Base-by-base conservation (phyloP, 2,329 filamentous ascomycete genomes). In the Sporothrix sp. region DNA sequence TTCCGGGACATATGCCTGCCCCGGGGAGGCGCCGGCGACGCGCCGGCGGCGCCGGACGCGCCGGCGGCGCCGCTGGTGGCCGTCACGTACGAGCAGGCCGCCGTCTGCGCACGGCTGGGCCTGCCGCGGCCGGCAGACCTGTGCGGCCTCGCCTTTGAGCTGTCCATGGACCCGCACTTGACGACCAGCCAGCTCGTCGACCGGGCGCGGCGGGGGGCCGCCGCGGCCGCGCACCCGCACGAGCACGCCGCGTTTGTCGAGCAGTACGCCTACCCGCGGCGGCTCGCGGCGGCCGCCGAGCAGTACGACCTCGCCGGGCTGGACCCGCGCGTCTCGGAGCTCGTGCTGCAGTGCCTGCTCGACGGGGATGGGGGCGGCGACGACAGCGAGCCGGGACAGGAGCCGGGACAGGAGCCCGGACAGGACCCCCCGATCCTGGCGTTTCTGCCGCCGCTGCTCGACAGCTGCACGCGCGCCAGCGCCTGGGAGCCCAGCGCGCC, bases 1-100 rank as follows among this genome's bases (percentile, higher is more conserved):
- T 75, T 95, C 27, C 72, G 75, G 51, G 83, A 87, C 43, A 64
- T 91, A 1, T 71, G 78, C 30, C 9, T 45, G 30, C 43, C 30
- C 9, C 32, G 20, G 11, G 20, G 20, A 18, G 43, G 32, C 7
- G 30, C 16, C 9, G 40, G 16, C 27, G 18, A 38, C 10, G 2
- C 18, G 9, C 10, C 3, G 20, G 33, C 7, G 40, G 25, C 13
- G 18, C 27, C 36, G 39, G 30, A 25, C n/a, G 30, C 18, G 25
- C 30, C 20, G 25, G 9, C 9, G 20, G 23, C 16, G 9, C 42
- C 28, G 27, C 36, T 49, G 2, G 21, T 49, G 1, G 36, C 23
- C 4, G 13, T 21, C 5, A 40, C 46, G 6, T 49, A 49, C 37
- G 23, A n/a, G 14, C 38, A 30, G 38, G 47, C 32, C 7, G 48